phyloP scores from a whole-genome alignment of 2,329 filamentous ascomycete genomes.

The Fragosphaeria purpurea region DNA sequence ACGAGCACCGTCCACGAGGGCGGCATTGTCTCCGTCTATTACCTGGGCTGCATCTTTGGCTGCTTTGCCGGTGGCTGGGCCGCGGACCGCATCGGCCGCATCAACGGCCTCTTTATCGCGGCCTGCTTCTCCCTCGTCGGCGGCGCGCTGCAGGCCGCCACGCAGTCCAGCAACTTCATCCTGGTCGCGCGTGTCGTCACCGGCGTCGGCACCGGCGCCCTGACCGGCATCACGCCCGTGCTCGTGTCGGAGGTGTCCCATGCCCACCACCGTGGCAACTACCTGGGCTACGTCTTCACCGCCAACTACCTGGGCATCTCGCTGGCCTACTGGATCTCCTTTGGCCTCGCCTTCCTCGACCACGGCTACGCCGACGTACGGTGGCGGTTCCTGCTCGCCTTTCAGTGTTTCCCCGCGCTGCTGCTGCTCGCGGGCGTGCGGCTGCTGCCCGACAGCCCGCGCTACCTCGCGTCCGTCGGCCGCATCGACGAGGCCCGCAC shows the following conservation, averaged over 20 bases:
- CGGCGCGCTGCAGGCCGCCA: conserved; percentile 35
- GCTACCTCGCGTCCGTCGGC: conserved; percentile 19
- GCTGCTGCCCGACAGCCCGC: conserved; percentile 35
- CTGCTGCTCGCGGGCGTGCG: conserved; percentile 27
- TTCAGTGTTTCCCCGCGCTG: conserved; percentile 32
- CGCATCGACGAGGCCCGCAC: conserved; percentile 20
- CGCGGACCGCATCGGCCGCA: conserved; percentile 44
- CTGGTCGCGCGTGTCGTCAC: conserved; percentile 38
- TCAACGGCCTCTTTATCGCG: conserved; percentile 35
- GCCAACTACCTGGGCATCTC: conserved; percentile 43
- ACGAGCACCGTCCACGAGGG: conserved; percentile 39
- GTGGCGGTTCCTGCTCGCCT: conserved; percentile 28
- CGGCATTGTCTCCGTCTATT: conserved; percentile 43
- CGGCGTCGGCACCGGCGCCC: conserved; percentile 40
- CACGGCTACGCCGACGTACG: conserved; percentile 21
- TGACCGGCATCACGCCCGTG: conserved; percentile 40
- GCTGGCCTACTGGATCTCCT: conserved; percentile 29
- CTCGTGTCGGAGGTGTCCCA: conserved; percentile 37
- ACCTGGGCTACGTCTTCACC: conserved; percentile 39
- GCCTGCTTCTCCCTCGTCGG: conserved; percentile 37
- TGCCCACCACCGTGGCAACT: conserved; percentile 35
- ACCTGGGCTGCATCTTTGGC: conserved; percentile 28
- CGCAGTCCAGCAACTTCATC: conserved; percentile 36
- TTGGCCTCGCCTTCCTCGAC: conserved; percentile 19
- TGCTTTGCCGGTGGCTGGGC: conserved; percentile 23